These are phyloP conservation scores for Ogataea pini DNA, from an alignment of 805 yeast species.

Conservation along the genomic window DNA sequence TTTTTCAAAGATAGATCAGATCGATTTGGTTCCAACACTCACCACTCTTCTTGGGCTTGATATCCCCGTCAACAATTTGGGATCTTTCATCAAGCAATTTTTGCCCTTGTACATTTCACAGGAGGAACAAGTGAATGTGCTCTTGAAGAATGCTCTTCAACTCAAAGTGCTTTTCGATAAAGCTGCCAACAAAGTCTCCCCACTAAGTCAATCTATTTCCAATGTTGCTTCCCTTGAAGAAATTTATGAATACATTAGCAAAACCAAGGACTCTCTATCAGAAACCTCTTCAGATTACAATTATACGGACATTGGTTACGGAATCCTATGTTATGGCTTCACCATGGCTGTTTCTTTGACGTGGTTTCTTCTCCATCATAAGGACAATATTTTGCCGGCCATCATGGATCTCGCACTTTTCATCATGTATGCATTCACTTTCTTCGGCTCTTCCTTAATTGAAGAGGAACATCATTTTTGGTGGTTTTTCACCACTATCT, in stretches of 20 bases:
- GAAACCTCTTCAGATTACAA: conserved; percentile 74
- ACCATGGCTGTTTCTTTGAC: conserved; percentile 35
- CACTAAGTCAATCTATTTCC: conserved; percentile 15
- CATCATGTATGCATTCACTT: conserved; percentile 47
- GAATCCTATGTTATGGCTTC: conserved; percentile 36
- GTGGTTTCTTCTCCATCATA: conserved; percentile 24
- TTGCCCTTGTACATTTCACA: conserved; percentile 49
- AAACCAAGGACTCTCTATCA: conserved; percentile 52
- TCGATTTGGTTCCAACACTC: conserved; percentile 73
- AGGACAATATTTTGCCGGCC: conserved; percentile 16
- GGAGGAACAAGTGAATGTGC: conserved; percentile 36
- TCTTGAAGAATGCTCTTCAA: conserved; percentile 61
- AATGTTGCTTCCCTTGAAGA: conserved; percentile 14
- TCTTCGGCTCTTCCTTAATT: conserved; percentile 85
- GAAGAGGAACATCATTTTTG: conserved; percentile 97
- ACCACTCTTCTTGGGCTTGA: conserved; percentile 62
- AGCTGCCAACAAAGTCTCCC: conserved; percentile 30
- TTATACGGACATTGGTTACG: conserved; percentile 47
- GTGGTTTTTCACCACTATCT: conserved; percentile 72
- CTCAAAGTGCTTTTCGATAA: conserved; percentile 49
- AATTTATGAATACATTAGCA: conserved; percentile 38
- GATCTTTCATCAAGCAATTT: conserved; percentile 63
- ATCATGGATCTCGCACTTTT: conserved; percentile 32
- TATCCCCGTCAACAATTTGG: conserved; percentile 73
- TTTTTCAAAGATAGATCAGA: conserved; percentile 56